Conservation (phyloP, 768 basidiomycete species). For the Auriscalpium vulgare region DNA sequence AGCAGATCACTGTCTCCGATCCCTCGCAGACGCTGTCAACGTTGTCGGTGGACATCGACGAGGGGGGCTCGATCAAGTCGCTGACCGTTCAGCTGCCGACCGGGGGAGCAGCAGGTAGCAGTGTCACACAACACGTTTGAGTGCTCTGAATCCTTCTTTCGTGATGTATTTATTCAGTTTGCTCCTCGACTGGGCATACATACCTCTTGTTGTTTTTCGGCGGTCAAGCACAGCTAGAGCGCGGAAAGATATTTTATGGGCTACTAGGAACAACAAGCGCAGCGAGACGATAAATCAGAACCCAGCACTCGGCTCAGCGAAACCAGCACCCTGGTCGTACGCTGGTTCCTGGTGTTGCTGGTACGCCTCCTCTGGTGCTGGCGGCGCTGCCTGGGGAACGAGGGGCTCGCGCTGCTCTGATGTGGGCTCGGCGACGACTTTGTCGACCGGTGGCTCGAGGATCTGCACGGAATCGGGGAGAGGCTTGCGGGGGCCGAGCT, state of each 20-base stretch:
- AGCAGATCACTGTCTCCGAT: conserved; percentile 51
- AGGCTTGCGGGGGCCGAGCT: conserved; percentile 81
- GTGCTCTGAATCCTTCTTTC: too few relatives aligned
- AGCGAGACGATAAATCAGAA: conserved; percentile 39
- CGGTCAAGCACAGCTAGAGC: neutral
- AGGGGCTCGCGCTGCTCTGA: conserved; percentile 79
- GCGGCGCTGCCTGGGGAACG: conserved; percentile 39
- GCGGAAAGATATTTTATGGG: neutral
- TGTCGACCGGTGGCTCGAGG: conserved; percentile 83
- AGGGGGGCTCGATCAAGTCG: conserved; percentile 16
- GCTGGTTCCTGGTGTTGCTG: conserved; percentile 30
- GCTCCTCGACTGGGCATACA: too few relatives aligned
- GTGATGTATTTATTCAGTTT: too few relatives aligned
- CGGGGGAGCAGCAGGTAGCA: conserved; percentile 44
- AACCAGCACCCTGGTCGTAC: conserved; percentile 20
- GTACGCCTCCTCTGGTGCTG: conserved; percentile 44
- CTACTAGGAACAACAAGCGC: neutral
- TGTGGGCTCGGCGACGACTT: conserved; percentile 79
- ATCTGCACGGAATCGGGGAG: conserved; percentile 94
- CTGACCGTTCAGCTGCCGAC: conserved; percentile 35
- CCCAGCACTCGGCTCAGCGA: conserved; percentile 5
- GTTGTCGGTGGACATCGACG: conserved; percentile 26
- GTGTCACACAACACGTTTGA: conserved; percentile 24
- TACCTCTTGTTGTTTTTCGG: too few relatives aligned
- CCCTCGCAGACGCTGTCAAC: conserved; percentile 46